Evolutionary conservation across 78 protist genomes (phyloP), one percentile per base, ranked within the genome.

Genomic region (Acrasis kona): DNA sequence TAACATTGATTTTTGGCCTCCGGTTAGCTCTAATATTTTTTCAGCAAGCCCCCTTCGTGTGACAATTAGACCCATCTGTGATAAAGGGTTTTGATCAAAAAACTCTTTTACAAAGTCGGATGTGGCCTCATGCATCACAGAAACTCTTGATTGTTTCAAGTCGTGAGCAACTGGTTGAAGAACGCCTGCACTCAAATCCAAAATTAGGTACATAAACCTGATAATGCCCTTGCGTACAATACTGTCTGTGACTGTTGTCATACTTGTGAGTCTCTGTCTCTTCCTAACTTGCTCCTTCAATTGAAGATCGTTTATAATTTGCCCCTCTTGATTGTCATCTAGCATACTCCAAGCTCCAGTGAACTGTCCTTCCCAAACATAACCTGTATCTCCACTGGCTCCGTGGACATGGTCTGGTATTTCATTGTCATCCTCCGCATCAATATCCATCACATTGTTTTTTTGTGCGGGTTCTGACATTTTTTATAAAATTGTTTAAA

Each of bases 81-180:
- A 81, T 2, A 90, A 73, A 0, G 94, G 94, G 65, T 90, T 90
- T 70, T 87, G 94, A 36, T 90, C 92, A 32, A 90, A 90, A 66
- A 68, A 90, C 31, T 90, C 92, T 29, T 39, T 38, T 10, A 90
- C 66, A 40, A 90, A 90, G 27, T 36, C 1, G 42, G 74, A 81
- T 27, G 65, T 8, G 10, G 41, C 30, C 77, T n/a, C 41, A 30
- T 77, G 1, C 2, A 69, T 36, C 0, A 34, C 35, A 39, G 70
- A 83, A 38, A 74, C 58, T 28, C 94, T 71, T 19, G 75, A 58
- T 12, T 91, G 91, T 68, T 78, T 71, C 29, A 90, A 4, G 58
- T 90, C 92, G 28, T 35, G 70, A 28, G 32, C 64, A 50, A 19
- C 34, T 50, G 19, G 19, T 19, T 19, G 19, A 10, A 12, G 29